These are phyloP conservation scores for Fonticula alba DNA, from an alignment of 78 protist genomes.

Conservation along the genomic window DNA sequence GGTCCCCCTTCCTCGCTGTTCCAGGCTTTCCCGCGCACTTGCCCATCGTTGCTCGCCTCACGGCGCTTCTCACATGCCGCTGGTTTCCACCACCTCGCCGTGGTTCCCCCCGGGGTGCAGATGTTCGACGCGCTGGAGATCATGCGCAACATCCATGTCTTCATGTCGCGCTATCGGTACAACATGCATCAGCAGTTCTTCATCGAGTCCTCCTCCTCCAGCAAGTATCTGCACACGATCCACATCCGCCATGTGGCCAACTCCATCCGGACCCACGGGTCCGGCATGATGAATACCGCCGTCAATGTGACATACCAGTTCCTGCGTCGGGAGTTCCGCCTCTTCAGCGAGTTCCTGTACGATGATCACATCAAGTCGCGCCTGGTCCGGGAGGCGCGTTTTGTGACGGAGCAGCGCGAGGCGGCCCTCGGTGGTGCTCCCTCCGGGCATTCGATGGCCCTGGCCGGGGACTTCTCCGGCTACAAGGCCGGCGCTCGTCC, in stretches of 20 bases:
- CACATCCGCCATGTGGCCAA: conserved; percentile 75
- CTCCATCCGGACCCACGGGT: conserved; percentile 89
- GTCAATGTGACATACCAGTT: conserved; percentile 78
- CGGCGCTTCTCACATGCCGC: too few relatives aligned
- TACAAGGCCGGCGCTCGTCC: too few relatives aligned
- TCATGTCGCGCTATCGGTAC: conserved; percentile 74
- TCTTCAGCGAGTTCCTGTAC: conserved; percentile 75
- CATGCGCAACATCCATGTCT: conserved; percentile 80
- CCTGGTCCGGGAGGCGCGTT: conserved; percentile 33
- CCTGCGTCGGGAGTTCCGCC: conserved; percentile 34
- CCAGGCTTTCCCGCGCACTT: too few relatives aligned
- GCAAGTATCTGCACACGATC: conserved; percentile 65
- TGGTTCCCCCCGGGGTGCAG: too few relatives aligned
- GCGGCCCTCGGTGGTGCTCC: too few relatives aligned
- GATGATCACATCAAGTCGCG: conserved; percentile 84
- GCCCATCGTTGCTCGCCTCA: too few relatives aligned
- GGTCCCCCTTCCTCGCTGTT: too few relatives aligned
- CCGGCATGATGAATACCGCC: conserved; percentile 90
- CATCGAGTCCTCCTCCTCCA: conserved; percentile 37
- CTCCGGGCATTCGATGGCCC: too few relatives aligned
- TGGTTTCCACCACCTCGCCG: too few relatives aligned
- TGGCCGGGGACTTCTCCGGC: too few relatives aligned
- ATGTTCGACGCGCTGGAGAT: conserved; percentile 85
- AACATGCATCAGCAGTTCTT: conserved; percentile 80
- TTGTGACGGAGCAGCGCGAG: neutral